Percentiles rank a stretch among this genome's conserved stretches.
Conservation (phyloP, 352 stramenopile species). For the Plasmopara muralis region DNA sequence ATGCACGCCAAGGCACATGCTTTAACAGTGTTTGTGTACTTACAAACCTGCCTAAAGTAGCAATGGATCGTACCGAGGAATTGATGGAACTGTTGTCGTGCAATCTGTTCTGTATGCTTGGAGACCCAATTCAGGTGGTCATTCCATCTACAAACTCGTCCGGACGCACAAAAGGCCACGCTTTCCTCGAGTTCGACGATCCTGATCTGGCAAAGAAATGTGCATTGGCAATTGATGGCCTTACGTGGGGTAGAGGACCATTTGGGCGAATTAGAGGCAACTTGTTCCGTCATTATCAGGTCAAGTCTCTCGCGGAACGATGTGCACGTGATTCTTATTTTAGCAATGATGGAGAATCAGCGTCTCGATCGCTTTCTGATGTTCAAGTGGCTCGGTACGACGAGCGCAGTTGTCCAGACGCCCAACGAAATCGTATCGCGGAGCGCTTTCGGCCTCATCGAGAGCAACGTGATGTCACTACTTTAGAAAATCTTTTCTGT, state of each 20-base stretch:
- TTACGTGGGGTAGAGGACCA: conserved; percentile 60
- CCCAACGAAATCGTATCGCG: conserved; percentile 3
- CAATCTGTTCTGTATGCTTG: conserved; percentile 74
- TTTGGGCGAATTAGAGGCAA: conserved; percentile 61
- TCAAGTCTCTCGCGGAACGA: conserved; percentile 37
- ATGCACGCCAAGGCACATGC: conserved; percentile 62
- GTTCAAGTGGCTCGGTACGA: conserved; percentile 2
- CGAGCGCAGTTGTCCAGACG: not conserved
- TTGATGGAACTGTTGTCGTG: conserved; percentile 69
- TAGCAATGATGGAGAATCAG: conserved; percentile 8
- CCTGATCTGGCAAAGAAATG: conserved; percentile 48
- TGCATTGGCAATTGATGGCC: conserved; percentile 51
- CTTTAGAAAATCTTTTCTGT: conserved; percentile 18
- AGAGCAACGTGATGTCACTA: conserved; percentile 1
- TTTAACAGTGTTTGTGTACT: conserved; percentile 81
- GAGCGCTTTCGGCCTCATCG: conserved; percentile 6
- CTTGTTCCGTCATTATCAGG: conserved; percentile 77
- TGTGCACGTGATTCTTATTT: conserved; percentile 1
- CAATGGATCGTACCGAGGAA: conserved; percentile 63
- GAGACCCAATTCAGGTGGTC: conserved; percentile 76
- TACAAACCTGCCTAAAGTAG: conserved; percentile 75
- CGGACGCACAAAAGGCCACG: conserved; percentile 64
- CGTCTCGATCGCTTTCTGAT: conserved; percentile 10
- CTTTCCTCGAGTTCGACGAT: conserved; percentile 81
- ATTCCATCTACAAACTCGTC: conserved; percentile 59